Percentiles rank a stretch among this genome's conserved stretches.
Evolutionary conservation across 31 red algal genomes (phyloP).

Genomic region (Endocladia muricata): DNA sequence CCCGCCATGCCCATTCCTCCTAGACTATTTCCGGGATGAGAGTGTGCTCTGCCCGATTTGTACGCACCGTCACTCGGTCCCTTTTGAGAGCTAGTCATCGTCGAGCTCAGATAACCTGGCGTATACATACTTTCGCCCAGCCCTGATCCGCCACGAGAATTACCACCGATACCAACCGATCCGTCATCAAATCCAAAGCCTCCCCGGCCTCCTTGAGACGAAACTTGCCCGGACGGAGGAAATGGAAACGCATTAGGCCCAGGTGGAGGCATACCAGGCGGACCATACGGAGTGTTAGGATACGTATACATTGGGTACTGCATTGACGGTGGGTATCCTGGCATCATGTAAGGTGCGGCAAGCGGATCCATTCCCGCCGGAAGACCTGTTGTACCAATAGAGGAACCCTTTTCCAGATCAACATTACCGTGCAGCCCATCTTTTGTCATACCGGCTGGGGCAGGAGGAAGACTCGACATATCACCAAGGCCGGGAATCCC

Average conservation of each 20-base stretch:
- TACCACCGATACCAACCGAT: slow-evolving; percentile 30
- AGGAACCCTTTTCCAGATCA: slow-evolving; percentile 42
- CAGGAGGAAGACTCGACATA: slow-evolving; percentile 27
- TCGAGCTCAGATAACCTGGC: slow-evolving; percentile 56
- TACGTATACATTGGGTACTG: slow-evolving; percentile 67
- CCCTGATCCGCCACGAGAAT: slow-evolving; percentile 38
- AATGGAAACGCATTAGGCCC: slow-evolving; percentile 52
- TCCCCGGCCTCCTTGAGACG: slow-evolving; percentile 54
- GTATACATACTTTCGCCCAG: slow-evolving; percentile 78
- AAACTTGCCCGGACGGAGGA: slow-evolving; percentile 47
- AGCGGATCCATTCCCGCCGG: slow-evolving; percentile 60
- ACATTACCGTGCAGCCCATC: slow-evolving; percentile 47
- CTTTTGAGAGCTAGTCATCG: slow-evolving; percentile 31
- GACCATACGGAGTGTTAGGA: slow-evolving; percentile 51
- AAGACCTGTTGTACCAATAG: slow-evolving; percentile 37
- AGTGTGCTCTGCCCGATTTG: slow-evolving; percentile 35
- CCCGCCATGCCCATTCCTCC: slow-evolving; percentile 55
- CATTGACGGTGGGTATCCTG: slow-evolving; percentile 65
- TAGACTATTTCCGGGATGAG: slow-evolving; percentile 16
- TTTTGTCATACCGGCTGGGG: slow-evolving; percentile 37
- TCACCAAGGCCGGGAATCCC: slow-evolving; percentile 74
- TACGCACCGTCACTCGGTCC: slow-evolving; percentile 26
- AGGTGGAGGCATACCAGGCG: slow-evolving; percentile 37
- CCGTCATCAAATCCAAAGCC: slow-evolving; percentile 82
- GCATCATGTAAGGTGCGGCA: slow-evolving; percentile 58